Evolutionary conservation across 2,329 filamentous ascomycete species (phyloP), one percentile per base, ranked within the genome.

Genomic region (Aspergillus brunneoviolaceus): DNA sequence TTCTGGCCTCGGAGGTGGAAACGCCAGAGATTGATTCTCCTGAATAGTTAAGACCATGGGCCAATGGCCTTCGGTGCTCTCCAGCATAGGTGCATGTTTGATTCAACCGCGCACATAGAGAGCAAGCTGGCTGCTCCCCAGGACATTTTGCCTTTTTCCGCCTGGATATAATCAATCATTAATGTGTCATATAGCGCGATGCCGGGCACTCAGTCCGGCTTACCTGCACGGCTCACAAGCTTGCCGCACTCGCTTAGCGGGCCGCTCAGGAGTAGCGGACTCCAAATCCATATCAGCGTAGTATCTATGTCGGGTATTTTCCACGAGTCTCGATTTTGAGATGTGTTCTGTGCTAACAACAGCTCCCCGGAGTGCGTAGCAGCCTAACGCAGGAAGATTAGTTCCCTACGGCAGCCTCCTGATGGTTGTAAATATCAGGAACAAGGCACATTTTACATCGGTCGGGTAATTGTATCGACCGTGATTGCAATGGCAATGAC

Each of bases 121-220:
- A 82, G 65, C 81, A 84, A 0, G 74, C 65, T 0, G 81, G 81
- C 58, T 79, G 76, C 64, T 83, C 81, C 9, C 81, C 81, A 1
- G 80, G 80, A 61, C 81, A 84, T 69, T 77, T 77, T 31, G 80
- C 78, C 67, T 84, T 84, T 68, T 83, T 84, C 48, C 81, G 76
- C 59, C 81, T 83, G 57, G 4, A 49, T 49, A 48, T 10, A 23
- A 25, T 69, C 50, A 69, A 55, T 51, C 16, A 33, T 19, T 29
- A 29, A 14, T 49, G 25, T 29, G 19, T 59, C 42, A 51, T 35
- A 60, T 55, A 42, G 55, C 35, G 51, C 59, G 53, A 48, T 35
- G 47, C 27, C 29, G 35, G 45, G 51, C 35, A 25, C 1, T n/a
- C n/a, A 25, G 47, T 57, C 45, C 52, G 52, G 63, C 68, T 64